A percentile compares a stretch with the other conserved stretches of the same genome.
These are phyloP conservation scores for Sclerotinia subarctica DNA, from an alignment of 2,329 filamentous ascomycete species.

Conservation along the genomic window DNA sequence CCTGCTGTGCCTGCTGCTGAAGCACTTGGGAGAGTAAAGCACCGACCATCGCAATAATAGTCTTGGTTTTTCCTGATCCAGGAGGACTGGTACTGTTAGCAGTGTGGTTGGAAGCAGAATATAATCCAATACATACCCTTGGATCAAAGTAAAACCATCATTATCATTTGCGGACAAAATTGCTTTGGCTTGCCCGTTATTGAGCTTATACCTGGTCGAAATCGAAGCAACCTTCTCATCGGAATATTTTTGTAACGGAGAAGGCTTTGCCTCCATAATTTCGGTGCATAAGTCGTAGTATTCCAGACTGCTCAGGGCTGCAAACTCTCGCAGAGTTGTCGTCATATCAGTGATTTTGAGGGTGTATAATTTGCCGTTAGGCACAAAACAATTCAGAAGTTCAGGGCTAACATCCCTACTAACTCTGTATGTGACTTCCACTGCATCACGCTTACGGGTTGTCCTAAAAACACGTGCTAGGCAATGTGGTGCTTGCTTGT, in stretches of 20 bases:
- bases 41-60: constrained; percentile 93
- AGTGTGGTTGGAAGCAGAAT: constrained; percentile 30
- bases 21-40: constrained; percentile 64
- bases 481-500: constrained; percentile 69
- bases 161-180: constrained; percentile 92
- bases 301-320: constrained; percentile 81
- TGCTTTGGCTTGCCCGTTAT: constrained; percentile 84
- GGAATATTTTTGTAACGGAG: constrained; percentile 77
- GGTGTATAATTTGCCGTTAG: constrained; percentile 67
- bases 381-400: constrained; percentile 60
- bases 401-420: constrained; percentile 53
- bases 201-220: constrained; percentile 77
- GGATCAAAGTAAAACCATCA: constrained; percentile 93
- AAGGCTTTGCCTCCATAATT: constrained; percentile 84
- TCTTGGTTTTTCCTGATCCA: constrained; percentile 97
- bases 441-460: constrained; percentile 72
- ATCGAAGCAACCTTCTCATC: constrained; percentile 68
- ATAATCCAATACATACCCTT: constrained; percentile 58
- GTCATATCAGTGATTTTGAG: constrained; percentile 90
- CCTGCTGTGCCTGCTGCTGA: constrained; percentile 35
- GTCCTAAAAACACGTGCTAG: constrained; percentile 79
- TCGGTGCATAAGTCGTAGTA: constrained; percentile 97
- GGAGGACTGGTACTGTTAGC: constrained; percentile 60
- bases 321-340: constrained; percentile 92
- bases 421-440: constrained; percentile 85